These are phyloP conservation scores for Phaeophleospora eucalypticola DNA, from an alignment of 2,329 filamentous ascomycete genomes.

Conservation along the genomic window DNA sequence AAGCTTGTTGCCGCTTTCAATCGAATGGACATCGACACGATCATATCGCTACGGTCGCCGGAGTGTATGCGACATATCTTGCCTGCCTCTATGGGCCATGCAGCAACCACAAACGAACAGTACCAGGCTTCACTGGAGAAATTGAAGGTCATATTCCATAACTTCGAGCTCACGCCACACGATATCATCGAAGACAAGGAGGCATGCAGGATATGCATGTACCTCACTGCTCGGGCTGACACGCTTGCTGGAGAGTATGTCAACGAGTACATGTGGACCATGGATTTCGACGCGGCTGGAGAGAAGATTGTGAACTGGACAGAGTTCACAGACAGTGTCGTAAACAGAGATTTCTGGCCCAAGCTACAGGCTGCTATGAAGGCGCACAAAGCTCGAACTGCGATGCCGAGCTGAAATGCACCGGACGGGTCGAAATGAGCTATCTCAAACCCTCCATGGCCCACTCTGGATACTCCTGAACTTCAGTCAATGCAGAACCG, in stretches of 20 bases:
- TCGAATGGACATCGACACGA: constrained; percentile 27
- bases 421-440: neutral
- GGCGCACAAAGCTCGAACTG: neutral
- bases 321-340: constrained; percentile 19
- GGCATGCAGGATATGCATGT: constrained; percentile 31
- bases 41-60: constrained; percentile 29
- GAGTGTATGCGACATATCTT: constrained; percentile 29
- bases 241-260: constrained; percentile 24
- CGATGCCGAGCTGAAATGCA: neutral
- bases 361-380: constrained; percentile 16
- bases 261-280: constrained; percentile 23
- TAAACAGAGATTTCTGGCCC: constrained; percentile 22
- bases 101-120: constrained; percentile 23
- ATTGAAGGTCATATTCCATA: constrained; percentile 30
- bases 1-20: constrained; percentile 33
- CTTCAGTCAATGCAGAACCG: constrained; percentile 18
- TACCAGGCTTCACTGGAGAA: constrained; percentile 19
- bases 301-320: constrained; percentile 15
- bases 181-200: constrained; percentile 32
- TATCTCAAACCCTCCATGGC: neutral
- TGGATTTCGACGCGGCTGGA: constrained; percentile 18
- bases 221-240: constrained; percentile 31
- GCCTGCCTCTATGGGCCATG: constrained; percentile 26
- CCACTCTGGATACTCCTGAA: neutral
- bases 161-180: constrained; percentile 30